Conservation (phyloP, 2,329 filamentous ascomycete species). For the Aspergillus puulaauensis region DNA sequence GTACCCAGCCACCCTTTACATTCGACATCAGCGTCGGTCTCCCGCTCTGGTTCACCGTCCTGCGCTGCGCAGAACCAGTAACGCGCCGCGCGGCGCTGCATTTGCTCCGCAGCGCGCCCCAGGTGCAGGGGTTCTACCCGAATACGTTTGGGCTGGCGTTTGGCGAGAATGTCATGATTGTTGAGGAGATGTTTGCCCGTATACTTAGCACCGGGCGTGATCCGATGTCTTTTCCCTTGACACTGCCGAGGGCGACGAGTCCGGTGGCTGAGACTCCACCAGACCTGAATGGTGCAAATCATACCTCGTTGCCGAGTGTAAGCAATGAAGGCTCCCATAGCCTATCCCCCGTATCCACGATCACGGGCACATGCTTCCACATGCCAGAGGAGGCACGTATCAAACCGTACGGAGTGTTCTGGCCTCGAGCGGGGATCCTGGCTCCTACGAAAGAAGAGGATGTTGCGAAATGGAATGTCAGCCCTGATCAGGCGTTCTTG, state of each 20-base stretch:
- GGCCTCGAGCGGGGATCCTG: slow-evolving; percentile 7
- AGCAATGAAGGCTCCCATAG: neutral
- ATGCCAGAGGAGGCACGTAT: slow-evolving; percentile 25
- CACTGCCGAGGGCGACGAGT: neutral
- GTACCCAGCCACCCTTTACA: slow-evolving; percentile 29
- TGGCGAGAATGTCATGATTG: slow-evolving; percentile 25
- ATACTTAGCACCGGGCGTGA: neutral
- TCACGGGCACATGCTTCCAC: neutral
- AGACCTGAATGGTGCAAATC: too few relatives aligned
- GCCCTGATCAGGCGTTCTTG: slow-evolving; percentile 11
- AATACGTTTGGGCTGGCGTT: slow-evolving; percentile 6
- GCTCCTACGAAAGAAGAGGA: slow-evolving; percentile 12
- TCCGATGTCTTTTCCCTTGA: neutral
- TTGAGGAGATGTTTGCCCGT: slow-evolving; percentile 29
- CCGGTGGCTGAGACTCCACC: neutral
- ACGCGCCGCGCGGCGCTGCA: slow-evolving; percentile 29
- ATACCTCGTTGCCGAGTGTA: neutral
- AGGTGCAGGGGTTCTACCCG: slow-evolving; percentile 30
- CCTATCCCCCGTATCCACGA: neutral
- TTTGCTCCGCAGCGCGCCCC: slow-evolving; percentile 24
- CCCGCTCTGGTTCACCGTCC: slow-evolving; percentile 32
- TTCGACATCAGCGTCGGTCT: slow-evolving; percentile 31
- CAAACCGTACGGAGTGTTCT: slow-evolving; percentile 24
- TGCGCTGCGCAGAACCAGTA: slow-evolving; percentile 33
- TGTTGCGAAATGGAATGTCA: slow-evolving; percentile 21